Percentiles rank a stretch among this genome's conserved stretches.
Conservation (phyloP, 768 basidiomycete genomes). For the Myochromella boudieri region DNA sequence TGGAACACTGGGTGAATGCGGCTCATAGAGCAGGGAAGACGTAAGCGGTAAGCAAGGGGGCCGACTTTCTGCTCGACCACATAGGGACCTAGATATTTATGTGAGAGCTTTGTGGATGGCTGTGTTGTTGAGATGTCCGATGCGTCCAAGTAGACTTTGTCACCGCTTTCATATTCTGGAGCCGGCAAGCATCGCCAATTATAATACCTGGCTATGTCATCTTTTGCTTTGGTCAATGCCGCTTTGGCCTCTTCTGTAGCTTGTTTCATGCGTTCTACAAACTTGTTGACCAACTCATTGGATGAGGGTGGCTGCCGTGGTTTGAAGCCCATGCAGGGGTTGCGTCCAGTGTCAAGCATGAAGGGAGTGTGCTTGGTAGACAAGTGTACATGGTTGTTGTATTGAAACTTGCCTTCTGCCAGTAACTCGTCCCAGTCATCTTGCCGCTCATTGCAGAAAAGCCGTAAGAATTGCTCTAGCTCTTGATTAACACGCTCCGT, state of each 20-base stretch:
- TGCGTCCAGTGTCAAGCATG: constrained; percentile 9
- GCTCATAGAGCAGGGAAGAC: too few species aligned
- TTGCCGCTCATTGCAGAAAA: too few species aligned
- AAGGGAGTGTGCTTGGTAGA: too few species aligned
- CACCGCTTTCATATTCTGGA: constrained; percentile 10
- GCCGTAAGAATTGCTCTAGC: too few species aligned
- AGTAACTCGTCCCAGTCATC: too few species aligned
- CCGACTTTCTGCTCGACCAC: too few species aligned
- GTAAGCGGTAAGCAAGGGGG: too few species aligned
- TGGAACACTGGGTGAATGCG: too few species aligned
- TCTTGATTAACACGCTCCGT: constrained; percentile 8
- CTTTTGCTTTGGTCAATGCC: constrained; percentile 16
- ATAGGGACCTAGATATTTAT: too few species aligned
- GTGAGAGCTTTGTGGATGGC: constrained; percentile 13
- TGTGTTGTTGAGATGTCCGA: constrained; percentile 12
- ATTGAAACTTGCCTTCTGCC: too few species aligned
- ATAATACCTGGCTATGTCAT: constrained; percentile 15
- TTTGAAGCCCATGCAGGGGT: constrained; percentile 15
- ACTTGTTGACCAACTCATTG: constrained; percentile 7
- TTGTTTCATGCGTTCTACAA: constrained; percentile 13
- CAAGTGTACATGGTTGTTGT: constrained; percentile 11
- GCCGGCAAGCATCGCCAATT: constrained; percentile 7
- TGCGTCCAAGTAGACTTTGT: constrained; percentile 17
- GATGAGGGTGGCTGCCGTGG: background rate
- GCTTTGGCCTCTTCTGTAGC: too few species aligned